Percentiles rank a stretch among this genome's conserved stretches.
Conservation (phyloP, 371 early-diverging fungal species). For the Mucor mucedo region DNA sequence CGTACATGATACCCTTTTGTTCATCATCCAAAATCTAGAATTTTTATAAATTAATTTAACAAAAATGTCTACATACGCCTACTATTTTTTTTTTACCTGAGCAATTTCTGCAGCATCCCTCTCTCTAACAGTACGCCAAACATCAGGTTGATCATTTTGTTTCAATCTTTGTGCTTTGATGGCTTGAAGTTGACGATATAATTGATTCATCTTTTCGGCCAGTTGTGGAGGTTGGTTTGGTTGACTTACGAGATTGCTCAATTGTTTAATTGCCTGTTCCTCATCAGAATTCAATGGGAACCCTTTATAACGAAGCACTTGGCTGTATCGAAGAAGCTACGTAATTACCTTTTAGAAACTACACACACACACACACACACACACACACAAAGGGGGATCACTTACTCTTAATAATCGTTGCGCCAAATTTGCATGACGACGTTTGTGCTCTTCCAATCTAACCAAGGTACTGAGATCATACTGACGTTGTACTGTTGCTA, state of each 20-base stretch:
- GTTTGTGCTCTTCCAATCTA: slow-evolving; percentile 46
- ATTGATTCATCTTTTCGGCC: slow-evolving; percentile 16
- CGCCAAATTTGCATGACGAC: slow-evolving; percentile 38
- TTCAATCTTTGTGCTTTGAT: slow-evolving; percentile 14
- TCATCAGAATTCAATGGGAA: slow-evolving; percentile 31
- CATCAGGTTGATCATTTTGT: slow-evolving; percentile 9
- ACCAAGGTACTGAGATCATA: slow-evolving; percentile 36
- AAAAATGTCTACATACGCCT: background rate
- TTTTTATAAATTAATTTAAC: background rate
- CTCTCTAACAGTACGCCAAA: slow-evolving; percentile 32
- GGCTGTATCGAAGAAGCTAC: slow-evolving; percentile 35
- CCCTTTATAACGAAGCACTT: slow-evolving; percentile 35
- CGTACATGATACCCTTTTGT: slow-evolving; percentile 26
- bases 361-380: background rate
- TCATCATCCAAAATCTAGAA: slow-evolving; percentile 24
- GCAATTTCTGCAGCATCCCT: slow-evolving; percentile 25
- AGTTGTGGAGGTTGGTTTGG: slow-evolving; percentile 21
- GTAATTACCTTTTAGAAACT: no score
- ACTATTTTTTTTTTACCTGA: slow-evolving; percentile 14
- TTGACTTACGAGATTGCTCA: slow-evolving; percentile 13
- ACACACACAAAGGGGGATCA: background rate
- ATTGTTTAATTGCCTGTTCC: slow-evolving; percentile 17
- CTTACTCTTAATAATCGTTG: slow-evolving; percentile 37
- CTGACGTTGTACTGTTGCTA: slow-evolving; percentile 36
- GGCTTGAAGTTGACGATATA: slow-evolving; percentile 28